A percentile compares a stretch with the other conserved stretches of the same genome.
These are phyloP conservation scores for Rasamsonia emersonii DNA, from an alignment of 2,329 filamentous ascomycete species.

Conservation along the genomic window DNA sequence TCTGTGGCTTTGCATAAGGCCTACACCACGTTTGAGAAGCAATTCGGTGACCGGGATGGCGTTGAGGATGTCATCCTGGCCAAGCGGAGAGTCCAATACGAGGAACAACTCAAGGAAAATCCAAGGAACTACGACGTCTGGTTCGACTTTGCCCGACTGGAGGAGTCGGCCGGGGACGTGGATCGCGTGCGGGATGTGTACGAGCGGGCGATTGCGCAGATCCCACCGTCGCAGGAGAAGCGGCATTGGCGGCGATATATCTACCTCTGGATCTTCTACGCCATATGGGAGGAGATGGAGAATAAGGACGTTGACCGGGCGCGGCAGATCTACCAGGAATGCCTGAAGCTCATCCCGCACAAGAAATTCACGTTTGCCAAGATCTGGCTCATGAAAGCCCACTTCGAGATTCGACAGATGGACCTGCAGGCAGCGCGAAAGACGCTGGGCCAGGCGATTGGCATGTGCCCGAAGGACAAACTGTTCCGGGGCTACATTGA, in stretches of 20 bases:
- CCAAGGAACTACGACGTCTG: constrained; percentile 94
- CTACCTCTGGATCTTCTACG: constrained; percentile 97
- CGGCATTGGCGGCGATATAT: constrained; percentile 96
- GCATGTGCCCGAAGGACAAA: constrained; percentile 93
- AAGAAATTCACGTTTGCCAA: constrained; percentile 98
- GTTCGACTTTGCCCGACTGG: constrained; percentile 89
- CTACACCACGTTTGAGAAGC: constrained; percentile 97
- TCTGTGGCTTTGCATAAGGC: constrained; percentile 80
- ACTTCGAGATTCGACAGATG: constrained; percentile 85
- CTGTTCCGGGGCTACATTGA: constrained; percentile 91
- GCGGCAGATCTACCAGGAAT: constrained; percentile 83
- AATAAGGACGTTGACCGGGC: constrained; percentile 70
- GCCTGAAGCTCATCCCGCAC: constrained; percentile 80
- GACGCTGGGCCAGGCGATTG: constrained; percentile 79
- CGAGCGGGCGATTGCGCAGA: constrained; percentile 88
- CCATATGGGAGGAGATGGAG: constrained; percentile 86
- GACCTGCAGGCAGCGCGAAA: constrained; percentile 75
- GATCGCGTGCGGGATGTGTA: constrained; percentile 88
- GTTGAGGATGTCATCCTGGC: constrained; percentile 94
- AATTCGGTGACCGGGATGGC: constrained; percentile 86
- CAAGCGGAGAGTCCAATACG: constrained; percentile 86
- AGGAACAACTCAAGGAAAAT: constrained; percentile 88
- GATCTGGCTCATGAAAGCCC: constrained; percentile 85
- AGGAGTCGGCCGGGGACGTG: constrained; percentile 73
- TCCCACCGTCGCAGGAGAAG: constrained; percentile 93